Percentiles rank a stretch among this genome's conserved stretches.
Evolutionary conservation across 306 rosid genomes (phyloP).

Genomic region (apple (Malus domestica)): DNA sequence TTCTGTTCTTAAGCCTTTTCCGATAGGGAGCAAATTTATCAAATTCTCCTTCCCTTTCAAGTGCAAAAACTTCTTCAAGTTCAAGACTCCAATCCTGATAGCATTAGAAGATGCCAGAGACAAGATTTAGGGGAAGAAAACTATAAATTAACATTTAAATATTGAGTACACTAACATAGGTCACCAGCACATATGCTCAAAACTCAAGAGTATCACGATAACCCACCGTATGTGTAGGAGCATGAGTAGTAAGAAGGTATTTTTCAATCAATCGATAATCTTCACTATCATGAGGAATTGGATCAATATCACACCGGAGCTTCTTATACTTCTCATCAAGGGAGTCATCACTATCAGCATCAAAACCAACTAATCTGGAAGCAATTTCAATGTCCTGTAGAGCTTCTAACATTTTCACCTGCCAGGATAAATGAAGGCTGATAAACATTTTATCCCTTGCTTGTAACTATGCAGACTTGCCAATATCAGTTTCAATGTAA

Average conservation of each 20-base stretch:
- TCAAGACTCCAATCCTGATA: slow-evolving; percentile 93
- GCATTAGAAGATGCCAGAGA: slow-evolving; percentile 16
- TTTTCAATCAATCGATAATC: slow-evolving; percentile 73
- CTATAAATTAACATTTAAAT: background rate
- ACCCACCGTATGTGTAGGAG: slow-evolving; percentile 88
- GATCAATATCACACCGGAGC: slow-evolving; percentile 68
- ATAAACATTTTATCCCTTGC: background rate
- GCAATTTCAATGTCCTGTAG: slow-evolving; percentile 99
- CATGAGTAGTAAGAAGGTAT: slow-evolving; percentile 84
- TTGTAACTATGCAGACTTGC: background rate
- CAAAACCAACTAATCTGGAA: slow-evolving; percentile 91
- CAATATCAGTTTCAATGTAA: background rate
- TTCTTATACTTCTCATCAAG: slow-evolving; percentile 87
- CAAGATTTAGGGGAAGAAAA: background rate
- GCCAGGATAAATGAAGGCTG: slow-evolving; percentile 12
- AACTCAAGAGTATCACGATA: background rate
- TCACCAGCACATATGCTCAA: background rate
- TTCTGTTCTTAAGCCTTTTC: slow-evolving; percentile 65
- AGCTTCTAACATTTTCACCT: slow-evolving; percentile 99
- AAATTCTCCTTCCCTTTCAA: slow-evolving; percentile 81
- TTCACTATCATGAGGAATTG: slow-evolving; percentile 78
- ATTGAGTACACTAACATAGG: background rate
- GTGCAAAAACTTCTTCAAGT: slow-evolving; percentile 87
- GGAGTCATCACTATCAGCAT: slow-evolving; percentile 64
- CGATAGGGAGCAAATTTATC: slow-evolving; percentile 63